phyloP scores from a whole-genome alignment of 768 basidiomycete genomes.

The Kwoniella pini region DNA sequence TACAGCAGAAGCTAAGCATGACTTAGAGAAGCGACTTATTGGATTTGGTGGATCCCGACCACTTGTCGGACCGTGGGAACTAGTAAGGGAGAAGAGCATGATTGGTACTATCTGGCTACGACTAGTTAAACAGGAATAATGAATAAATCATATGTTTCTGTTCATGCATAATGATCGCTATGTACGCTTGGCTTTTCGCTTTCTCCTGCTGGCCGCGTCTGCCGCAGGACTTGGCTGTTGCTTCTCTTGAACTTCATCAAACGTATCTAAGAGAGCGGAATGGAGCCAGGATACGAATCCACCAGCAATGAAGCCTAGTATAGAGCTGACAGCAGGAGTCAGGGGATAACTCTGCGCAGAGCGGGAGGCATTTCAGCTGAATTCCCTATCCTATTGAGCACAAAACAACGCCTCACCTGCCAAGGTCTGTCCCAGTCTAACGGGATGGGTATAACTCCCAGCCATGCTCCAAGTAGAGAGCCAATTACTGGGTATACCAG shows the following conservation, averaged over 20 bases:
- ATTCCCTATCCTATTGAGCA: neutral
- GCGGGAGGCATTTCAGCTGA: neutral
- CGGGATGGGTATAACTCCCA: constrained; percentile 77
- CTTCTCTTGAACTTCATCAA: neutral
- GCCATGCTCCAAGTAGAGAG: constrained; percentile 73
- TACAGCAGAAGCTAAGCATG: constrained; percentile 51
- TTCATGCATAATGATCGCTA: constrained; percentile 5
- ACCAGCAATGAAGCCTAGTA: constrained; percentile 41
- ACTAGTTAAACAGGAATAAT: constrained; percentile 25
- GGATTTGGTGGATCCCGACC: constrained; percentile 23
- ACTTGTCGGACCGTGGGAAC: constrained; percentile 51
- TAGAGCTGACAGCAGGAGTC: constrained; percentile 34
- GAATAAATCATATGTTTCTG: neutral
- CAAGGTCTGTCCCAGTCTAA: constrained; percentile 97
- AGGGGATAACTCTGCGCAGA: constrained; percentile 41
- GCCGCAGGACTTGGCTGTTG: neutral
- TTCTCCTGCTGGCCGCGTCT: constrained; percentile 1
- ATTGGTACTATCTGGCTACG: constrained; percentile 53
- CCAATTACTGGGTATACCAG: constrained; percentile 78
- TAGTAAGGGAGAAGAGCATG: constrained; percentile 52
- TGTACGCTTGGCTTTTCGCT: constrained; percentile 3
- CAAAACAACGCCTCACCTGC: constrained; percentile 67
- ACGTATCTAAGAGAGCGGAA: constrained; percentile 23
- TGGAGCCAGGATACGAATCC: constrained; percentile 28
- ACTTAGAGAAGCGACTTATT: constrained; percentile 44